These are phyloP conservation scores for Coemansia sp. DNA, from an alignment of 192 early-diverging fungal species.

Conservation along the genomic window DNA sequence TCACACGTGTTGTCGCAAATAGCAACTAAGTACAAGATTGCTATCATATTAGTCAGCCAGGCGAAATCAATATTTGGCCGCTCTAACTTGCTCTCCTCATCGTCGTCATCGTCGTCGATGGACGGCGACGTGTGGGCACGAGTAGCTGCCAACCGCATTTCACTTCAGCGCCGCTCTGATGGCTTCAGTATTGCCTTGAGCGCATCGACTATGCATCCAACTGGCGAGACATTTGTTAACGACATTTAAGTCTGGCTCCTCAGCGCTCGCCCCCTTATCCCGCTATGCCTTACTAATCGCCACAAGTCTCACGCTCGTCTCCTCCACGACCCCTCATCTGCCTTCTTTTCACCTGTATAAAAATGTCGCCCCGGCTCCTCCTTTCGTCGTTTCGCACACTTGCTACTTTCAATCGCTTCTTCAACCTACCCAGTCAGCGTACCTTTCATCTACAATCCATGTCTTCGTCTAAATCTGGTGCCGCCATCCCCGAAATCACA, in stretches of 20 bases:
- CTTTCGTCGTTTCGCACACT: not conserved
- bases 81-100: not conserved
- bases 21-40: slow-evolving; percentile 23
- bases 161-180: not conserved
- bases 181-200: not conserved
- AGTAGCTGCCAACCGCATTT: slow-evolving; percentile 13
- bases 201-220: slow-evolving; percentile 6
- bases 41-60: slow-evolving; percentile 39
- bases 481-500: slow-evolving; percentile 23
- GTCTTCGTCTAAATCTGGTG: slow-evolving; percentile 7
- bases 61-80: slow-evolving; percentile 19
- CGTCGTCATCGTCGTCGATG: not conserved
- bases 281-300: not conserved
- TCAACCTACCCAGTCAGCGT: not conserved
- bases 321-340: not conserved
- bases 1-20: slow-evolving; percentile 19
- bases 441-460: not conserved
- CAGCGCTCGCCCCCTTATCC: not conserved
- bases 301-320: not conserved
- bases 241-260: not conserved
- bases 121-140: slow-evolving; percentile 40
- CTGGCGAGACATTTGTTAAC: not conserved
- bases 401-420: not conserved
- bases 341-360: not conserved
- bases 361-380: not conserved